Evolutionary conservation across 2,329 filamentous ascomycete genomes (phyloP).

Genomic region (Colletotrichum orbiculare): DNA sequence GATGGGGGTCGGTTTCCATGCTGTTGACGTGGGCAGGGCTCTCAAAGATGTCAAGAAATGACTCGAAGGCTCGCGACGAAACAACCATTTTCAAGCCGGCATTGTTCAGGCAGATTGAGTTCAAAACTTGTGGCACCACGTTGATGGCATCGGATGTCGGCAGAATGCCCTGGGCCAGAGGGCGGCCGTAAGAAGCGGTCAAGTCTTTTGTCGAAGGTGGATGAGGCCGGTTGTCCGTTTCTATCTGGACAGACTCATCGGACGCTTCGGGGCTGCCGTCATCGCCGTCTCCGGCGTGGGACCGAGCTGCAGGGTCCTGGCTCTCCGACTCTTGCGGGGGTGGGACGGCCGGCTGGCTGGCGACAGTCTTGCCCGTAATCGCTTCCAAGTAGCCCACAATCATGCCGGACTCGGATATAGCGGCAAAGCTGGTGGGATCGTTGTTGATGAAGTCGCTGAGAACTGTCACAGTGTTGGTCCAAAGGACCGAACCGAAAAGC

Average conservation of each 20-base stretch:
- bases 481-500: slow-evolving; percentile 90
- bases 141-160: slow-evolving; percentile 90
- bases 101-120: slow-evolving; percentile 92
- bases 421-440: slow-evolving; percentile 95
- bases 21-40: slow-evolving; percentile 88
- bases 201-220: slow-evolving; percentile 65
- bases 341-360: slow-evolving; percentile 46
- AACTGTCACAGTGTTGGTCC: slow-evolving; percentile 93
- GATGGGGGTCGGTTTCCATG: slow-evolving; percentile 77
- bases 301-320: slow-evolving; percentile 36
- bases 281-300: slow-evolving; percentile 42
- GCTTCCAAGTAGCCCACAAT: slow-evolving; percentile 88
- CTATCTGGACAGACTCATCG: slow-evolving; percentile 51
- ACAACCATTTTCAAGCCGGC: slow-evolving; percentile 89
- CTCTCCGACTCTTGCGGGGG: slow-evolving; percentile 40
- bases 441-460: slow-evolving; percentile 98
- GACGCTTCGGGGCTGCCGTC: slow-evolving; percentile 52
- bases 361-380: slow-evolving; percentile 69
- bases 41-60: slow-evolving; percentile 96
- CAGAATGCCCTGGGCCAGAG: slow-evolving; percentile 78
- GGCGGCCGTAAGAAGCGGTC: slow-evolving; percentile 41
- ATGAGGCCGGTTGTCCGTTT: slow-evolving; percentile 57
- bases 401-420: slow-evolving; percentile 93
- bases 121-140: slow-evolving; percentile 87
- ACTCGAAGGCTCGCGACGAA: slow-evolving; percentile 82